Evolutionary conservation across 768 basidiomycete genomes (phyloP), one percentile per base, ranked within the genome.

Genomic region (Lentinula raphanica): DNA sequence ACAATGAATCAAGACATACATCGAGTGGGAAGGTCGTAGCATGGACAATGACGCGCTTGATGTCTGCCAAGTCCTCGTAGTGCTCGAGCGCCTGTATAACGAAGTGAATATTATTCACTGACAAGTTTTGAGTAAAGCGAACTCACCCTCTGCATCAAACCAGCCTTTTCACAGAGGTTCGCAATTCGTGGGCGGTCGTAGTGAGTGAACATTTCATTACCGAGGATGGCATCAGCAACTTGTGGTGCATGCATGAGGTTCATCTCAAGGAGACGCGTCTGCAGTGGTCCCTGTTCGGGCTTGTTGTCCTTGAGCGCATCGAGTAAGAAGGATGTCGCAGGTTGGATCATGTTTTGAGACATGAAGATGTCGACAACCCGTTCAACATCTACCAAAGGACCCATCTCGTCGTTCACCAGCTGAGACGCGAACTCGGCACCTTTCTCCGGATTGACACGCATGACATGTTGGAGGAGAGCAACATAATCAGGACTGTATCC

Each of bases 261-360:
- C 90, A 99, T 97, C 73, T 99, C 97, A 48, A 99, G 78, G 13
- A 99, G 82, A 59, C 95, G 89, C 0, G 97, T 99, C 73, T 99
- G 97, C 13, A 99, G 77, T 63, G 89, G 94, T 0, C 86, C 96
- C 68, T 99, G 96, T 71, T 99, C 97, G 0, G 95, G 92, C 69
- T 90, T 90, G 78, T 99, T 98, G 57, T 99, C 97, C 77, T 99
- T 98, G 65, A 99, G 79, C 21, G 95, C 97, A 68, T 98, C 97
- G 59, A 99, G 76, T 49, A 98, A 77, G 87, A 99, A 98, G 1
- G 94, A 95, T 0, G 97, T 99, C 5, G 97, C 97, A 19, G 95
- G 96, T 71, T 98, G 97, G 58, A 98, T 95, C 94, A 98, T 93
- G 75, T 98, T 98, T 70, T 97, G 95, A 0, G 90, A 90, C 94